phyloP scores from a whole-genome alignment of 805 yeast species.

The Metschnikowia picachoensis region DNA sequence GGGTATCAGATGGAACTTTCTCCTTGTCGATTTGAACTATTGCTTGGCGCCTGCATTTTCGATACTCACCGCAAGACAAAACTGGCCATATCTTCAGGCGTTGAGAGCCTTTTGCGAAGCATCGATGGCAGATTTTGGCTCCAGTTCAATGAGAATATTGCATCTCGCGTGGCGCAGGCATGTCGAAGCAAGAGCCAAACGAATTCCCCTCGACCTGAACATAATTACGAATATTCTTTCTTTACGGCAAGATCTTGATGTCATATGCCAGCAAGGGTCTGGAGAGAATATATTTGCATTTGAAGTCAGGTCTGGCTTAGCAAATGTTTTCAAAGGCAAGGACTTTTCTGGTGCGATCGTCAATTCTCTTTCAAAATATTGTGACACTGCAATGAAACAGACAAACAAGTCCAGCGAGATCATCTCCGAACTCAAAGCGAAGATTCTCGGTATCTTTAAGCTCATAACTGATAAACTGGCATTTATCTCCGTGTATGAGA shows the following conservation, averaged over 20 bases:
- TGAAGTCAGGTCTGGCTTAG: conserved; percentile 30
- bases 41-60: conserved; percentile 22
- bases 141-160: conserved; percentile 20
- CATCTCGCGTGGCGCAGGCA: conserved; percentile 26
- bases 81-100: background rate
- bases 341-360: conserved; percentile 17
- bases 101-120: conserved; percentile 16
- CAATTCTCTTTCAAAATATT: conserved; percentile 26
- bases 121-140: conserved; percentile 18
- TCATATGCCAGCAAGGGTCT: conserved; percentile 6
- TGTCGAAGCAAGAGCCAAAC: background rate
- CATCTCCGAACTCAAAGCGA: conserved; percentile 17
- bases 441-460: conserved; percentile 28
- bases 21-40: conserved; percentile 25
- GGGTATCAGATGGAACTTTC: conserved; percentile 28
- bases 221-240: conserved; percentile 14
- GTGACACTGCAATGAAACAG: conserved; percentile 28
- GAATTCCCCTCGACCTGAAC: background rate
- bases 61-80: conserved; percentile 11
- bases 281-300: conserved; percentile 24
- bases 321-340: conserved; percentile 16
- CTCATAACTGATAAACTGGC: conserved; percentile 31
- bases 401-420: conserved; percentile 10
- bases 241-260: conserved; percentile 13
- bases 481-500: conserved; percentile 29